Percentiles rank a stretch among this genome's conserved stretches.
Evolutionary conservation across 441 rosid genomes (phyloP).

Genomic region (Croton setiger): DNA sequence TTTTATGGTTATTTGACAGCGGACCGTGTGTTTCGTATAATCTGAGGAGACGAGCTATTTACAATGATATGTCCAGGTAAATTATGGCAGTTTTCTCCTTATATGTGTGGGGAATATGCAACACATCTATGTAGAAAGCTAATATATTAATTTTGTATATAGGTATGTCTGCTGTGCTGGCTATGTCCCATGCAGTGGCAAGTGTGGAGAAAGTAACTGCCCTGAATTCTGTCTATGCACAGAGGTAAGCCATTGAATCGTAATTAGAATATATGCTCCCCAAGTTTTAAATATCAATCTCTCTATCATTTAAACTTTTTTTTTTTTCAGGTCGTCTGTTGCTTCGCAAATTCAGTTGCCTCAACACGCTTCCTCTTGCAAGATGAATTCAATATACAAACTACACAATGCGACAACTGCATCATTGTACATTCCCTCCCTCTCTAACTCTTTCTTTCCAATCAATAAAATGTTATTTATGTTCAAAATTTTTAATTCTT

Average conservation of each 20-base stretch:
- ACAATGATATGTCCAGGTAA: conserved; percentile 90
- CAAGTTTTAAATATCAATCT: background rate
- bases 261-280: background rate
- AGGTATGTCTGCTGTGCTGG: conserved; percentile 94
- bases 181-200: conserved; percentile 88
- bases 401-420: conserved; percentile 89
- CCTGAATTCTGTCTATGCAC: conserved; percentile 88
- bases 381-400: conserved; percentile 97
- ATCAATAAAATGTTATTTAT: no score
- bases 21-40: conserved; percentile 84
- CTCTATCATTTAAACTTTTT: conserved; percentile 5
- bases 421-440: conserved; percentile 70
- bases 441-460: conserved; percentile 5
- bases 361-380: conserved; percentile 95
- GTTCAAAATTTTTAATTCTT: background rate
- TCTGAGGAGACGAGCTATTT: conserved; percentile 82
- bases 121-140: background rate
- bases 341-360: conserved; percentile 89
- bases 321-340: conserved; percentile 59
- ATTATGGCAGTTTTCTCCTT: background rate
- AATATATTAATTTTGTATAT: background rate
- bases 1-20: conserved; percentile 30
- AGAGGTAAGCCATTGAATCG: conserved; percentile 49
- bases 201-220: conserved; percentile 77
- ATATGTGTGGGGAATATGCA: background rate